Percentiles rank a stretch among this genome's conserved stretches.
Evolutionary conservation across 108 stramenopile species (phyloP).

Genomic region (Fragilariopsis cylindrus): DNA sequence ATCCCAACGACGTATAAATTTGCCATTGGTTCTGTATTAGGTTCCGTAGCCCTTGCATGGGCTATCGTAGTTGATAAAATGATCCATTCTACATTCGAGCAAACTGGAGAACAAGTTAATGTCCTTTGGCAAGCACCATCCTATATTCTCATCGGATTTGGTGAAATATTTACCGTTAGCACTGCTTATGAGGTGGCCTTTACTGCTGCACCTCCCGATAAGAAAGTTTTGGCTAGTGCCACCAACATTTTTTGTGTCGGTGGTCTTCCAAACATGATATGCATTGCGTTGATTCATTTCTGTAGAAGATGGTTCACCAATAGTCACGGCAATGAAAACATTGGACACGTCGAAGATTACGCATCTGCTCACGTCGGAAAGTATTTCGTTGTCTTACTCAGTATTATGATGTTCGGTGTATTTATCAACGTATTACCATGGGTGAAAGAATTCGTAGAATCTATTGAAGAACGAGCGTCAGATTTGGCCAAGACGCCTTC

Average conservation of each 20-base stretch:
- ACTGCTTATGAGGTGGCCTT: constrained; percentile 88
- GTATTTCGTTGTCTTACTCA: constrained; percentile 70
- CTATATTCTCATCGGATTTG: constrained; percentile 81
- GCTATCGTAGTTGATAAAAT: constrained; percentile 68
- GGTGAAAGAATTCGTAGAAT: constrained; percentile 57
- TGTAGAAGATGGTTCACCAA: constrained; percentile 71
- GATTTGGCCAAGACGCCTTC: constrained; percentile 64
- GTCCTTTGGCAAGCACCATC: constrained; percentile 79
- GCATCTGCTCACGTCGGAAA: constrained; percentile 61
- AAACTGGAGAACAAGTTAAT: constrained; percentile 57
- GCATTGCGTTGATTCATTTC: constrained; percentile 64
- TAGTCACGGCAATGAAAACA: constrained; percentile 50
- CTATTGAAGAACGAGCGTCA: constrained; percentile 64
- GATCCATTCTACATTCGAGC: constrained; percentile 60
- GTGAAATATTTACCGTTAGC: constrained; percentile 86
- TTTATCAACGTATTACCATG: constrained; percentile 62
- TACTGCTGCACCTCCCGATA: constrained; percentile 70
- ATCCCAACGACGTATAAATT: constrained; percentile 83
- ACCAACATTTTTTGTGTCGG: constrained; percentile 81
- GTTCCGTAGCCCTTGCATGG: constrained; percentile 68
- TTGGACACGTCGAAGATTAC: constrained; percentile 67
- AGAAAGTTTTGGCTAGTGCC: constrained; percentile 76
- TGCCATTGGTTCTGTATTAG: constrained; percentile 74
- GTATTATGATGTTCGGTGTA: constrained; percentile 64
- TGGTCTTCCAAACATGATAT: constrained; percentile 82